Evolutionary conservation across 176 grass and related monocot species (phyloP), one percentile per base, ranked within the genome.

Genomic region (Phoenix roebelenii): DNA sequence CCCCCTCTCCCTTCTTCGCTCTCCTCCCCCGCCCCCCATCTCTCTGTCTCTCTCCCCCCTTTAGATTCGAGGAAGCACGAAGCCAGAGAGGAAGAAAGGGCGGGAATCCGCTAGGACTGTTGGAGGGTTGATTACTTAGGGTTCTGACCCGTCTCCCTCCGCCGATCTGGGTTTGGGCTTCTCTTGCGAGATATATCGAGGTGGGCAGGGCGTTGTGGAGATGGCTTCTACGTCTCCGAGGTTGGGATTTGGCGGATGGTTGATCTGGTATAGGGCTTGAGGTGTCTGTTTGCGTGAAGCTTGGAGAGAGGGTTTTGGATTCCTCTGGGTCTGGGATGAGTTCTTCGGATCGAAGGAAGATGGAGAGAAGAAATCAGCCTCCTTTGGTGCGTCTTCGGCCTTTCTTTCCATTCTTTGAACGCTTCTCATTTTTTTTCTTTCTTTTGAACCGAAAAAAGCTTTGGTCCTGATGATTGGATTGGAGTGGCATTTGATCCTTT

Each of bases 321-420:
- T 44, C 35, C 35, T 44, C 35, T 14, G 9, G 14, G 20, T 49
- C 35, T 44, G 9, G 2, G 10, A 14, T 12, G 35, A 14, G 10
- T 44, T 44, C 35, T 12, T 2, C 35, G 9, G 35, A 3, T 30
- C 49, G 59, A 72, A 14, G 63, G 49, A 59, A 22, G 62, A 87
- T 85, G 85, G 82, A 85, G 55, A 79, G 71, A 64, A 57, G 82
- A 55, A 83, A 70, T 56, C 66, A 80, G 56, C 60, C 90, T 83
- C 82, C 79, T 65, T 19, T 76, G 79, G 90, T 95, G 71, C 70
- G 73, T 76, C 59, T 54, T 74, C 15, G 26, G 54, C 52, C 24
- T 51, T 24, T 59, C 22, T 16, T 39, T 68, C 53, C 56, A 53
- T 15, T 26, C 25, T 64, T 26, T 30, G n/a, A 55, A 24, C 14